Evolutionary conservation across 345 rosid genomes (phyloP).

Genomic region (Microcos paniculata): DNA sequence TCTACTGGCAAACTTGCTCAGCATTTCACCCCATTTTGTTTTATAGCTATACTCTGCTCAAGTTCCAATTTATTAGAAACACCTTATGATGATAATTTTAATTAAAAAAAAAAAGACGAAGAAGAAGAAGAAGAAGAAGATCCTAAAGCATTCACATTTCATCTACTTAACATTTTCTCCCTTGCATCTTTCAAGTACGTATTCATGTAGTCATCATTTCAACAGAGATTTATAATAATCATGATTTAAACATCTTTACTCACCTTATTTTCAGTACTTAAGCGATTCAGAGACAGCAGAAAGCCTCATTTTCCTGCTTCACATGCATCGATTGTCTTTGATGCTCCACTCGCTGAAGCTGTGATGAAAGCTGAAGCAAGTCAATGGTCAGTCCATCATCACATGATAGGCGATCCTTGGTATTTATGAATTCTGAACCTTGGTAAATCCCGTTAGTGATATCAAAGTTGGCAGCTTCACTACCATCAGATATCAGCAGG

Average conservation of each 20-base stretch:
- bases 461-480: constrained; percentile 31
- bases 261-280: constrained; percentile 27
- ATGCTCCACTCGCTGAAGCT: constrained; percentile 71
- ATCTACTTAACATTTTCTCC: neutral
- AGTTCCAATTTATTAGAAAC: neutral
- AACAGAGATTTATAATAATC: neutral
- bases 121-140: neutral
- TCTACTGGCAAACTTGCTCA: neutral
- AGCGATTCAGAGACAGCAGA: constrained; percentile 35
- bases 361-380: constrained; percentile 69
- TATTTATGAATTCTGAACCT: constrained; percentile 30
- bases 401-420: constrained; percentile 32
- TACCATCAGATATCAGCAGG: constrained; percentile 29
- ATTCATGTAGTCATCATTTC: neutral
- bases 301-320: constrained; percentile 50
- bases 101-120: no score
- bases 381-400: constrained; percentile 52
- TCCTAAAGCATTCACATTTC: neutral
- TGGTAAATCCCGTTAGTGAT: constrained; percentile 28
- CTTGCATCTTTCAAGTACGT: neutral
- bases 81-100: neutral
- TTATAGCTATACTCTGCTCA: neutral
- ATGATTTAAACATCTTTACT: neutral
- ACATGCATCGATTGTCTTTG: constrained; percentile 56
- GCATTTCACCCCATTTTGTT: neutral